phyloP scores from a whole-genome alignment of 164 flowering plant species.

The Annona cherimola region DNA sequence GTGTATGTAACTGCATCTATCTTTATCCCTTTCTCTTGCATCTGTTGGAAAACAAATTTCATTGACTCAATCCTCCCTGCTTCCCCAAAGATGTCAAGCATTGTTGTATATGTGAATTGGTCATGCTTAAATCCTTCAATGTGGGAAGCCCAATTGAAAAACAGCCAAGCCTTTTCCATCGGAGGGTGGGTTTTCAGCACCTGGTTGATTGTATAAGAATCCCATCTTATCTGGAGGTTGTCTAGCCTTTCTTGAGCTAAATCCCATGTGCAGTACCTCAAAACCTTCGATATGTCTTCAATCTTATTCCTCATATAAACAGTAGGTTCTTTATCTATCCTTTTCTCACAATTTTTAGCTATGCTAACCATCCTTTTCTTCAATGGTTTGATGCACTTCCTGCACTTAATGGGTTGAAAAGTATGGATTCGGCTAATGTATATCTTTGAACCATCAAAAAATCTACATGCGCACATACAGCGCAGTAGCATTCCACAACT shows the following conservation, averaged over 20 bases:
- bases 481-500: too few relatives aligned
- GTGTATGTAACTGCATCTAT: conserved; percentile 81
- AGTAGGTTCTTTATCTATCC: conserved; percentile 23
- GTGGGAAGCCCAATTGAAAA: conserved; percentile 68
- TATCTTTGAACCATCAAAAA: conserved; percentile 1
- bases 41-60: conserved; percentile 61
- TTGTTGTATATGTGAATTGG: conserved; percentile 86
- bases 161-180: conserved; percentile 85
- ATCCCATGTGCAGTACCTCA: conserved; percentile 75
- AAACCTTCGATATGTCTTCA: conserved; percentile 41
- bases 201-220: conserved; percentile 68
- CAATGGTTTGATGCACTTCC: conserved; percentile 7
- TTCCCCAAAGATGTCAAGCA: conserved; percentile 94
- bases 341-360: conserved; percentile 2
- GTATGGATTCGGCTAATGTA: conserved; percentile 19
- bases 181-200: conserved; percentile 90
- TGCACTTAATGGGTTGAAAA: conserved; percentile 21
- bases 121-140: conserved; percentile 74
- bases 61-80: conserved; percentile 82
- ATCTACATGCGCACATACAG: neutral
- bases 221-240: conserved; percentile 58
- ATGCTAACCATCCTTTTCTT: conserved; percentile 15
- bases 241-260: conserved; percentile 55
- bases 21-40: conserved; percentile 66
- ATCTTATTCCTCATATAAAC: conserved; percentile 52